phyloP scores from a whole-genome alignment of 139 green algal genomes.

The Chlorella sorokiniana region DNA sequence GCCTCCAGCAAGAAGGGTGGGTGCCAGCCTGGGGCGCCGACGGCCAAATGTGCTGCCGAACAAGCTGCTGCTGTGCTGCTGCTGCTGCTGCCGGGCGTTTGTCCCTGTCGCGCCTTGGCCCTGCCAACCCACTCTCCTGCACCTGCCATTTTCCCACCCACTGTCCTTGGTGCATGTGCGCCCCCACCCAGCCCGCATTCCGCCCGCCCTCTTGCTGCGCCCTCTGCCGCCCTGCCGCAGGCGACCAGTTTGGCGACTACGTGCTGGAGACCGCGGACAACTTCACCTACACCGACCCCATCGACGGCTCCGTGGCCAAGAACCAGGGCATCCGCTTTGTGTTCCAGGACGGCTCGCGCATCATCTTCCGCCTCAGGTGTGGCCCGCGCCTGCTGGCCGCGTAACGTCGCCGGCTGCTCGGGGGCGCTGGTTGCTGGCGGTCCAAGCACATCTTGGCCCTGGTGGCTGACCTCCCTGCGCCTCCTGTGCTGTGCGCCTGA shows the following conservation, averaged over 20 bases:
- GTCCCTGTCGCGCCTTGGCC: background rate
- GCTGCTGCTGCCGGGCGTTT: background rate
- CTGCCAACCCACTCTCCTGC: background rate
- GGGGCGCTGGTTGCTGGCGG: background rate
- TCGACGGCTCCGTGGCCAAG: slow-evolving; percentile 89
- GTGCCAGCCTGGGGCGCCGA: background rate
- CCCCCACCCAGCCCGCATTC: background rate
- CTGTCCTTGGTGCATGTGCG: background rate
- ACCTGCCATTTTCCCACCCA: background rate
- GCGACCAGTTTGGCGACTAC: slow-evolving; percentile 82
- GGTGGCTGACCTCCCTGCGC: background rate
- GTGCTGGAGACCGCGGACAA: slow-evolving; percentile 90
- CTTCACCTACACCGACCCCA: slow-evolving; percentile 97
- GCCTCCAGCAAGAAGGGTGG: slow-evolving; percentile 50
- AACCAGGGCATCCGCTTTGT: slow-evolving; percentile 97
- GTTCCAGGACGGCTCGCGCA: slow-evolving; percentile 93
- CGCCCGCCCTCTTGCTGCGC: background rate
- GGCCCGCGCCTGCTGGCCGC: background rate
- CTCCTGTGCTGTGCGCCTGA: slow-evolving; percentile 10
- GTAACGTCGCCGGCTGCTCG: background rate
- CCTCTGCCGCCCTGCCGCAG: slow-evolving; percentile 24
- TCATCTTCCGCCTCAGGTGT: slow-evolving; percentile 91
- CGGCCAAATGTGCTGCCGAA: background rate
- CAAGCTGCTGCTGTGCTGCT: background rate
- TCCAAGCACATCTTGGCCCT: background rate